Evolutionary conservation across 1,284 basidiomycete species (phyloP).

Genomic region (Rhodotorula sp.): DNA sequence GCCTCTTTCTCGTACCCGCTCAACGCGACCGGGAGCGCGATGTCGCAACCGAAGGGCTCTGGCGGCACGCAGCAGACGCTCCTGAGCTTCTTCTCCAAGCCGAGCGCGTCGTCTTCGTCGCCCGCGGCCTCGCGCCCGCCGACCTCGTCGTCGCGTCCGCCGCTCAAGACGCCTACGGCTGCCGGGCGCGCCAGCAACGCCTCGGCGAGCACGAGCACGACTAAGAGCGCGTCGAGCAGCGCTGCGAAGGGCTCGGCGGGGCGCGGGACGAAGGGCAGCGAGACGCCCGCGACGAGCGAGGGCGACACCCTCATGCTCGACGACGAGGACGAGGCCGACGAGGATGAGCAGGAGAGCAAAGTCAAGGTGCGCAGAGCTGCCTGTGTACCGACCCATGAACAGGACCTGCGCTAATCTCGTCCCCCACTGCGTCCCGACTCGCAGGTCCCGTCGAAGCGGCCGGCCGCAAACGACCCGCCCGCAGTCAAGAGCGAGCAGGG

Average conservation of each 20-base stretch:
- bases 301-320: conserved; percentile 8
- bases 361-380: not conserved
- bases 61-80: conserved; percentile 51
- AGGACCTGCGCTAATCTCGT: too few species aligned
- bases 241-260: not conserved
- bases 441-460: conserved; percentile 29
- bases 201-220: not conserved
- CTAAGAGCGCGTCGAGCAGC: not conserved
- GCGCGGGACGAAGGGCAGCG: conserved; percentile 11
- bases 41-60: conserved; percentile 1
- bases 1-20: not conserved
- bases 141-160: not conserved
- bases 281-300: conserved; percentile 16
- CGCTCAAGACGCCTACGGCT: not conserved
- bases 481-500: not conserved
- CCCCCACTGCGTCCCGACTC: too few species aligned
- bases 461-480: not conserved
- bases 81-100: conserved; percentile 52
- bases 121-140: conserved; percentile 7
- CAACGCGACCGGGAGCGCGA: not conserved
- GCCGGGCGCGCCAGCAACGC: conserved; percentile 3
- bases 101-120: conserved; percentile 20
- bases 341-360: conserved; percentile 27
- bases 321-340: conserved; percentile 13
- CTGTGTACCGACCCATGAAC: not conserved